phyloP scores from a whole-genome alignment of 768 basidiomycete genomes.

The Cantharellus anzutake region DNA sequence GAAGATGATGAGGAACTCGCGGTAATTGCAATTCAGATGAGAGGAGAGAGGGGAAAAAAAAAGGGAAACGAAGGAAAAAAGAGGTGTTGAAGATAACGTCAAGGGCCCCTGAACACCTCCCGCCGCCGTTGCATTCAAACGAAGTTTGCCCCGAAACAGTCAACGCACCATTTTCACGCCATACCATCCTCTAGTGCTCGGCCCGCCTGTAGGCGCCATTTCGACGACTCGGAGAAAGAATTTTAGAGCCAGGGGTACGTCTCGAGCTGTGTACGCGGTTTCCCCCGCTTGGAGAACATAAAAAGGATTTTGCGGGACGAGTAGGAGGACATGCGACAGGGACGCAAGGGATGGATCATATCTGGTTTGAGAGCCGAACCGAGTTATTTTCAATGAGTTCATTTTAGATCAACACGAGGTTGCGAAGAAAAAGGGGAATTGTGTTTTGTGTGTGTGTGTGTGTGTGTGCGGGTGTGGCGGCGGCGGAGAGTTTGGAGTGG shows the following conservation, averaged over 20 bases:
- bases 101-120: not conserved
- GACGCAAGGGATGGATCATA: conserved; percentile 56
- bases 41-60: not conserved
- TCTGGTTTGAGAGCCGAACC: conserved; percentile 20
- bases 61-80: not conserved
- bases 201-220: conserved; percentile 40
- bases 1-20: too few species aligned
- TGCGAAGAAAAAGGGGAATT: too few species aligned
- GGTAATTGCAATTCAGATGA: too few species aligned
- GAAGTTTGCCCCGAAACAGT: too few species aligned
- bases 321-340: conserved; percentile 60
- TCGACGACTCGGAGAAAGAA: conserved; percentile 63
- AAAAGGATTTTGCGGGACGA: conserved; percentile 75
- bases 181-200: conserved; percentile 60
- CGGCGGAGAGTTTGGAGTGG: too few species aligned
- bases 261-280: conserved; percentile 63
- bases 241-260: conserved; percentile 57
- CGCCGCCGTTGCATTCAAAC: too few species aligned
- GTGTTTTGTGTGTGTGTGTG: too few species aligned
- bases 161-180: conserved; percentile 51
- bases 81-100: not conserved
- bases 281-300: conserved; percentile 73
- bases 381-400: too few species aligned
- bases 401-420: too few species aligned
- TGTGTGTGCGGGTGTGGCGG: too few species aligned